Percentiles rank a stretch among this genome's conserved stretches.
Evolutionary conservation across 768 basidiomycete species (phyloP).

Genomic region (Tylopilus intermedius): DNA sequence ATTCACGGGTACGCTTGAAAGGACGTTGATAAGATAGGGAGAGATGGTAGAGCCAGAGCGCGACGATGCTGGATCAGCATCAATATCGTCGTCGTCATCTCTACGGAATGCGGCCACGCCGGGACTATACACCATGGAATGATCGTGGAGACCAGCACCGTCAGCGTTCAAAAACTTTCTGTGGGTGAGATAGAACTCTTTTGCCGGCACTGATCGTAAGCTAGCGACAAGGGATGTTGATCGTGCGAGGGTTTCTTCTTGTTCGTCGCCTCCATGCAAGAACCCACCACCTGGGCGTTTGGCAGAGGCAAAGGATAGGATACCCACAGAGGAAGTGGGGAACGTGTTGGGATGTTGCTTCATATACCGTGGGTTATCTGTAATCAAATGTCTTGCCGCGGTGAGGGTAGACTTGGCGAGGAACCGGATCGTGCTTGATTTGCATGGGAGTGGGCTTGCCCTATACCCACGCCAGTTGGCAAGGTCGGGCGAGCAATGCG

Average conservation of each 20-base stretch:
- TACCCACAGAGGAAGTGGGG: conserved; percentile 31
- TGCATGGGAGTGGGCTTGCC: neutral
- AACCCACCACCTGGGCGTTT: conserved; percentile 44
- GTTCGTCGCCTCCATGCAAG: conserved; percentile 42
- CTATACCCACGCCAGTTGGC: conserved; percentile 32
- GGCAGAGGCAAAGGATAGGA: conserved; percentile 41
- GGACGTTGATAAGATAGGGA: conserved; percentile 36
- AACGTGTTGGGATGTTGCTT: conserved; percentile 12
- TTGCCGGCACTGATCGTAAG: conserved; percentile 31
- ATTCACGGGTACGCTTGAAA: conserved; percentile 42
- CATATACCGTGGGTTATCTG: conserved; percentile 10
- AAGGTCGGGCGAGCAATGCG: conserved; percentile 33
- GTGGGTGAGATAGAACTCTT: conserved; percentile 40
- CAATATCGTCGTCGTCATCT: conserved; percentile 30
- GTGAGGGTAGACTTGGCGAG: conserved; percentile 29
- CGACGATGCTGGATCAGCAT: conserved; percentile 5
- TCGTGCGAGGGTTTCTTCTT: conserved; percentile 41
- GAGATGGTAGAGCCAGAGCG: conserved; percentile 29
- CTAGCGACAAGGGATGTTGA: conserved; percentile 38
- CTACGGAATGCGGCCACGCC: conserved; percentile 40
- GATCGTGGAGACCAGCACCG: conserved; percentile 41
- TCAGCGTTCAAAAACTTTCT: conserved; percentile 30
- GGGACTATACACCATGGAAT: conserved; percentile 45
- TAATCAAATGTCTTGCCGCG: conserved; percentile 27
- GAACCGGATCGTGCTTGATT: conserved; percentile 28